Evolutionary conservation across 371 early-diverging fungal genomes (phyloP).

Genomic region (Dentiscutata heterogama): DNA sequence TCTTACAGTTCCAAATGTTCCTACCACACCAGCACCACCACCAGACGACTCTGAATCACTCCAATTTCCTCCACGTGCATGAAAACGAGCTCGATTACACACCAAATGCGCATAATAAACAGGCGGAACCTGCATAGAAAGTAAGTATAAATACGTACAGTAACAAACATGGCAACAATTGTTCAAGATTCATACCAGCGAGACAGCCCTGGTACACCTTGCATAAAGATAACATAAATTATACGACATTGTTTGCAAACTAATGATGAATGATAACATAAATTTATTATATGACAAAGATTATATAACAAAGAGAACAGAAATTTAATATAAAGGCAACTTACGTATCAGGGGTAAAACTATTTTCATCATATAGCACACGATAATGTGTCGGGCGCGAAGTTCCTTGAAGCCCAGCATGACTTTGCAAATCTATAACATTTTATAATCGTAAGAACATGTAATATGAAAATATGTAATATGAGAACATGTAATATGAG

Average conservation of each 20-base stretch:
- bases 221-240: slow-evolving; percentile 85
- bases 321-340: background rate
- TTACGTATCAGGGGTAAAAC: slow-evolving; percentile 64
- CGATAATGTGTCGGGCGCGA: slow-evolving; percentile 88
- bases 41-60: slow-evolving; percentile 46
- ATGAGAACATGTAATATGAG: background rate
- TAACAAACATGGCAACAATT: background rate
- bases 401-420: slow-evolving; percentile 85
- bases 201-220: slow-evolving; percentile 84
- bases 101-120: slow-evolving; percentile 93
- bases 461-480: background rate
- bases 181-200: slow-evolving; percentile 56
- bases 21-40: background rate
- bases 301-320: background rate
- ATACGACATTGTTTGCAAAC: slow-evolving; percentile 79
- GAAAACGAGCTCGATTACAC: slow-evolving; percentile 86
- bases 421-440: slow-evolving; percentile 72
- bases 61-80: slow-evolving; percentile 67
- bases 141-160: background rate
- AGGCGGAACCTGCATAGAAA: slow-evolving; percentile 62
- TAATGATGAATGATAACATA: slow-evolving; percentile 67
- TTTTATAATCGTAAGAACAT: background rate
- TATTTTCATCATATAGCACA: slow-evolving; percentile 82
- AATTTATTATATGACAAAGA: slow-evolving; percentile 93
- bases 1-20: slow-evolving; percentile 59